Percentiles rank a stretch among this genome's conserved stretches.
These are phyloP conservation scores for Penicillium robsamsonii DNA, from an alignment of 495 filamentous ascomycete species.

Conservation along the genomic window DNA sequence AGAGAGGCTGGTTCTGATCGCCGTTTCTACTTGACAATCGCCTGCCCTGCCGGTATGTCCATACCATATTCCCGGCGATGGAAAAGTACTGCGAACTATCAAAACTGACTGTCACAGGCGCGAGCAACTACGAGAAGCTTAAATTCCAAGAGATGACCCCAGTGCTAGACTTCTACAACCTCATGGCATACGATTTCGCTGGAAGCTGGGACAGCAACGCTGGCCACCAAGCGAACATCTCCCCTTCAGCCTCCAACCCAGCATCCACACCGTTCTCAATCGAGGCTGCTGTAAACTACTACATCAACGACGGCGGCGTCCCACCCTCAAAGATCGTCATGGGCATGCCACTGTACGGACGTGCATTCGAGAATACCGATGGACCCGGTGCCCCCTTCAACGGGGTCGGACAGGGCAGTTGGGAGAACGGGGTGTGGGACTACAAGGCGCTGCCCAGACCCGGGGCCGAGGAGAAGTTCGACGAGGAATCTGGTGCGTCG, in stretches of 20 bases:
- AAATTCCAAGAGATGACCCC: conserved; percentile 66
- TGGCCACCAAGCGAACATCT: conserved; percentile 84
- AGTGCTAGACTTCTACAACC: conserved; percentile 75
- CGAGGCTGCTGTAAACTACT: conserved; percentile 52
- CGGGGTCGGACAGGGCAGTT: conserved; percentile 65
- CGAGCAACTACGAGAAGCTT: conserved; percentile 67
- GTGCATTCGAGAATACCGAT: conserved; percentile 70
- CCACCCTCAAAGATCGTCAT: conserved; percentile 70
- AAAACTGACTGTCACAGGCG: conserved; percentile 20
- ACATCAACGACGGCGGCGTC: conserved; percentile 58
- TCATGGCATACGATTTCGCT: conserved; percentile 84
- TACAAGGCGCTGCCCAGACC: conserved; percentile 62
- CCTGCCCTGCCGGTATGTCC: conserved; percentile 48
- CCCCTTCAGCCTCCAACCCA: conserved; percentile 51
- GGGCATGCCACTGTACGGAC: conserved; percentile 87
- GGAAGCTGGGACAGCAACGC: conserved; percentile 70
- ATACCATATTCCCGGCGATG: neutral
- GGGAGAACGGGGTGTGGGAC: conserved; percentile 81
- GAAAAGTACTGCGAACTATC: conserved; percentile 18
- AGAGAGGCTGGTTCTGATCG: conserved; percentile 52
- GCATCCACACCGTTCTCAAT: conserved; percentile 57
- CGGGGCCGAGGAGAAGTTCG: conserved; percentile 40
- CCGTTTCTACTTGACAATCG: conserved; percentile 75
- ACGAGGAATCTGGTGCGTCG: conserved; percentile 52
- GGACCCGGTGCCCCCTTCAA: conserved; percentile 69